phyloP scores from a whole-genome alignment of 1,284 basidiomycete genomes.

The Xerocomus minutiporus region DNA sequence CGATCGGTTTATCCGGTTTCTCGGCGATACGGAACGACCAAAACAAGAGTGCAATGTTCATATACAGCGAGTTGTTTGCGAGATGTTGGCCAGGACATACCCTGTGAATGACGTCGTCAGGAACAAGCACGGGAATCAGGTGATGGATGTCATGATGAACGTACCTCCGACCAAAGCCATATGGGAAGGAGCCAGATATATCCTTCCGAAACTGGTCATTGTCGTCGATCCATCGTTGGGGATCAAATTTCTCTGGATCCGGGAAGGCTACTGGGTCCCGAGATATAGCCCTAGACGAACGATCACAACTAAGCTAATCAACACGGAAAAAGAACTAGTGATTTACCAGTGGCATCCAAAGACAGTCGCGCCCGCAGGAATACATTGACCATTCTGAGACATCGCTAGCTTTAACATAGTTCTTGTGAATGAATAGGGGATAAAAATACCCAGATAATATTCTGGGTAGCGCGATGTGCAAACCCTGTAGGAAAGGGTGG shows the following conservation, averaged over 20 bases:
- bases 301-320: background rate
- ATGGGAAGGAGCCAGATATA: conserved; percentile 44
- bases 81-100: conserved; percentile 20
- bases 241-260: conserved; percentile 56
- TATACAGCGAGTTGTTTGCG: conserved; percentile 19
- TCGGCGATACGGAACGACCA: conserved; percentile 22
- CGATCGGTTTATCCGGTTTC: conserved; percentile 13
- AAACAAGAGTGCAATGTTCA: conserved; percentile 19
- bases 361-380: conserved; percentile 56
- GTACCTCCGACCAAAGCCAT: conserved; percentile 57
- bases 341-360: conserved; percentile 43
- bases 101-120: conserved; percentile 1
- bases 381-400: conserved; percentile 46
- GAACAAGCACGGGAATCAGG: conserved; percentile 9
- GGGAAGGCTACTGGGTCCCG: conserved; percentile 54
- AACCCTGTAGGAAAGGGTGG: conserved; percentile 37
- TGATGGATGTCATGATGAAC: background rate
- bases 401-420: background rate
- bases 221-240: conserved; percentile 51
- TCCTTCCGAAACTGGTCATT: conserved; percentile 48
- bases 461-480: conserved; percentile 53
- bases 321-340: background rate
- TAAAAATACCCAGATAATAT: conserved; percentile 52
- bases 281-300: conserved; percentile 40
- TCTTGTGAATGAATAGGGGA: background rate